phyloP scores from a whole-genome alignment of 2,329 filamentous ascomycete species.

The Didymella sp. region DNA sequence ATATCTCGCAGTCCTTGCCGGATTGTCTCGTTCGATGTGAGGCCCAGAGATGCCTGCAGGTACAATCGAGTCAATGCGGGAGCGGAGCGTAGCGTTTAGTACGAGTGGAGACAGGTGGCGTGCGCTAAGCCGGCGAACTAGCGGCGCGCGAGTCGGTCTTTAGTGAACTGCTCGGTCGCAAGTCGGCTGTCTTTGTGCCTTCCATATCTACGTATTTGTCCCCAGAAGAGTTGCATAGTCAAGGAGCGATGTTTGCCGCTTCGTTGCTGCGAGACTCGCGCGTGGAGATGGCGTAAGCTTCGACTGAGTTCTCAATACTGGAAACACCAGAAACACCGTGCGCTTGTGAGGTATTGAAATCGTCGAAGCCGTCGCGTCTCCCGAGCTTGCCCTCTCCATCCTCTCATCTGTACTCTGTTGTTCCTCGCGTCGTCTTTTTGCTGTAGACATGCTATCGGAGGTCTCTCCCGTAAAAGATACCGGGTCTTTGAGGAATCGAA shows the following conservation, averaged over 20 bases:
- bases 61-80: constrained; percentile 8
- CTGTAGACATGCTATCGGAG: neutral
- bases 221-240: no score
- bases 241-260: neutral
- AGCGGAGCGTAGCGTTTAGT: constrained; percentile 7
- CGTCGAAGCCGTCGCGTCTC: neutral
- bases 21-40: no score
- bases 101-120: constrained; percentile 12
- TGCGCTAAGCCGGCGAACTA: constrained; percentile 12
- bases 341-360: neutral
- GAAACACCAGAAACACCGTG: no score
- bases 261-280: neutral
- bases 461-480: neutral
- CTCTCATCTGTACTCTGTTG: neutral
- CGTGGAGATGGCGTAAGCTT: no score
- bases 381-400: neutral
- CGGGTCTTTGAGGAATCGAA: neutral
- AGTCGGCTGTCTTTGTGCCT: neutral
- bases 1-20: no score
- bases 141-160: constrained; percentile 8
- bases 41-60: neutral
- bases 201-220: neutral
- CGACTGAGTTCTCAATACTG: no score
- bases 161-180: constrained; percentile 9
- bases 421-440: neutral